These are phyloP conservation scores for Hypoxylon sp. DNA, from an alignment of 2,329 filamentous ascomycete species.

Conservation along the genomic window DNA sequence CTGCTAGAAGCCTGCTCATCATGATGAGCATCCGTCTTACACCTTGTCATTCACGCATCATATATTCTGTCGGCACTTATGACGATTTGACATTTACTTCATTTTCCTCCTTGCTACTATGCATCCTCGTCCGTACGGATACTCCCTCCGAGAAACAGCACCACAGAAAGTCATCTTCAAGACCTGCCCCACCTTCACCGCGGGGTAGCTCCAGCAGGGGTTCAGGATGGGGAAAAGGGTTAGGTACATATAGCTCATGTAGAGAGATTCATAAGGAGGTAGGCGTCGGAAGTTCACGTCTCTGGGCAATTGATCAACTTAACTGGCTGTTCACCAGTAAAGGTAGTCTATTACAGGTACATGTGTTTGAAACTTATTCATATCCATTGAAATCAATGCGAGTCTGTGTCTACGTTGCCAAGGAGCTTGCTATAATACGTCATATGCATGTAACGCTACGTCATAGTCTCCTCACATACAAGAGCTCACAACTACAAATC, in stretches of 20 bases:
- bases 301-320: not conserved
- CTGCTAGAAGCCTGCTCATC: not conserved
- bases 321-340: not conserved
- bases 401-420: slow-evolving; percentile 9
- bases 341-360: slow-evolving; percentile 1
- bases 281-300: not conserved
- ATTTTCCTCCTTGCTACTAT: not conserved
- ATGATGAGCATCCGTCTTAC: too few species aligned
- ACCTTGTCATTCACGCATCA: not conserved
- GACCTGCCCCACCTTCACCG: not conserved
- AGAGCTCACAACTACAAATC: slow-evolving; percentile 13
- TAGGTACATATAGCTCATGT: not conserved
- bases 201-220: too few species aligned
- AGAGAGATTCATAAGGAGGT: not conserved
- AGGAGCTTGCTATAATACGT: slow-evolving; percentile 25
- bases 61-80: not conserved
- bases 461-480: slow-evolving; percentile 33
- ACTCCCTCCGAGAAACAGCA: not conserved
- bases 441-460: slow-evolving; percentile 37
- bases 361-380: not conserved
- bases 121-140: not conserved
- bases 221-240: not conserved
- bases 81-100: not conserved
- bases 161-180: not conserved
- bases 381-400: not conserved